Conservation (phyloP, 2,329 filamentous ascomycete genomes). For the Aspergillus sp. region DNA sequence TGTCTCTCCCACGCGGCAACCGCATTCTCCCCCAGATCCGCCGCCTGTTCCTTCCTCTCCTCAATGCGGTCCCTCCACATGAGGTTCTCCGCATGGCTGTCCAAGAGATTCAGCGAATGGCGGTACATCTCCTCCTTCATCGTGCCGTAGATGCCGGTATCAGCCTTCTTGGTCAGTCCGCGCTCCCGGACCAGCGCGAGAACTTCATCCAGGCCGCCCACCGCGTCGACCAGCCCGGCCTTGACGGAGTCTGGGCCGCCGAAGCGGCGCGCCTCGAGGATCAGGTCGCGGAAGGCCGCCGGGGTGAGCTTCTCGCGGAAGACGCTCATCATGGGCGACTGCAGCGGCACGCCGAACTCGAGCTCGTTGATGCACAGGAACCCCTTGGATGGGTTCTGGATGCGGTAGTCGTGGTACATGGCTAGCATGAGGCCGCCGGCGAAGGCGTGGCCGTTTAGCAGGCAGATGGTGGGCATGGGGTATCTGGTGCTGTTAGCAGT, state of each 20-base stretch:
- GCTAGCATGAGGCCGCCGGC: constrained; percentile 79
- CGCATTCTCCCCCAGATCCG: constrained; percentile 41
- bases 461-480: constrained; percentile 79
- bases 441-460: constrained; percentile 78
- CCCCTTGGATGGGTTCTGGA: constrained; percentile 69
- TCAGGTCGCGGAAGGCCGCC: constrained; percentile 59
- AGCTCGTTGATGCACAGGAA: constrained; percentile 80
- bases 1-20: constrained; percentile 53
- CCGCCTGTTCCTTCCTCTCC: constrained; percentile 45
- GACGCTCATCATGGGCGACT: constrained; percentile 70
- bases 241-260: constrained; percentile 62
- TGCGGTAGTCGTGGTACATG: constrained; percentile 80
- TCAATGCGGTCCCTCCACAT: constrained; percentile 47
- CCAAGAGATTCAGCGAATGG: constrained; percentile 61
- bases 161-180: constrained; percentile 60
- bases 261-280: constrained; percentile 73
- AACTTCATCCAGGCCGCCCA: constrained; percentile 65
- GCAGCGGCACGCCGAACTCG: constrained; percentile 73
- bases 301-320: constrained; percentile 68
- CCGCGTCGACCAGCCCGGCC: constrained; percentile 65
- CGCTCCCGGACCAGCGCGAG: constrained; percentile 60
- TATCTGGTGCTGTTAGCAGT: constrained; percentile 45
- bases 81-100: constrained; percentile 50
- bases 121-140: constrained; percentile 77
- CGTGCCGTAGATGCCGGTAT: constrained; percentile 65